phyloP scores from a whole-genome alignment of 495 filamentous ascomycete species.

The Paragyromitra xinjiangensis region DNA sequence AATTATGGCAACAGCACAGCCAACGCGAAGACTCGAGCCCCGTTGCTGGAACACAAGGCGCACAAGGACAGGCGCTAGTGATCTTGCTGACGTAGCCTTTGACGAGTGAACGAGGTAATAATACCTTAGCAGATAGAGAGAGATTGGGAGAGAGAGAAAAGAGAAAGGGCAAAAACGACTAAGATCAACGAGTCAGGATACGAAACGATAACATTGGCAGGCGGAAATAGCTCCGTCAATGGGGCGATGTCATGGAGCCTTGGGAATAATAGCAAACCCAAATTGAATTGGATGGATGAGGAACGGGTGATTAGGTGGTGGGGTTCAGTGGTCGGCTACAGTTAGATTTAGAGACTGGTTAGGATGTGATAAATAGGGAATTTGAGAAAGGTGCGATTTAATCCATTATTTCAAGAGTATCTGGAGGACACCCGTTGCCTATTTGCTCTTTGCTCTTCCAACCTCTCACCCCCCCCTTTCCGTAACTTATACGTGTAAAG shows the following conservation, averaged over 20 bases:
- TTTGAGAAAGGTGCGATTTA: neutral
- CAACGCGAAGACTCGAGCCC: neutral
- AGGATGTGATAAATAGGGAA: constrained; percentile 2
- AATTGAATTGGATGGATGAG: neutral
- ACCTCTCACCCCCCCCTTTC: neutral
- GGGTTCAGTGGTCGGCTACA: neutral
- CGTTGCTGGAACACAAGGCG: neutral
- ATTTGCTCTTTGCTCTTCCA: neutral
- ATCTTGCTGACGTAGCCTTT: neutral
- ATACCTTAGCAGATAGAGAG: neutral
- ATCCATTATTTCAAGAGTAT: neutral
- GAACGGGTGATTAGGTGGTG: neutral
- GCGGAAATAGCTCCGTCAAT: constrained; percentile 27
- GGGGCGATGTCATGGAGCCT: constrained; percentile 20
- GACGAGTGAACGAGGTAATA: neutral
- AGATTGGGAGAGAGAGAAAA: neutral
- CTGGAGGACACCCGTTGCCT: neutral
- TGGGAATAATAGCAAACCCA: constrained; percentile 14
- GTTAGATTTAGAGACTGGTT: neutral
- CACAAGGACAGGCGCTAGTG: neutral
- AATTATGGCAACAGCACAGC: neutral
- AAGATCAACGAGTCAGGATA: neutral
- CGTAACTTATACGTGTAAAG: neutral
- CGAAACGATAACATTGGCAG: constrained; percentile 22
- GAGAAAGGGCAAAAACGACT: neutral